phyloP scores from a whole-genome alignment of 2,329 filamentous ascomycete species.

The Scopulariopsis brevicaulis region DNA sequence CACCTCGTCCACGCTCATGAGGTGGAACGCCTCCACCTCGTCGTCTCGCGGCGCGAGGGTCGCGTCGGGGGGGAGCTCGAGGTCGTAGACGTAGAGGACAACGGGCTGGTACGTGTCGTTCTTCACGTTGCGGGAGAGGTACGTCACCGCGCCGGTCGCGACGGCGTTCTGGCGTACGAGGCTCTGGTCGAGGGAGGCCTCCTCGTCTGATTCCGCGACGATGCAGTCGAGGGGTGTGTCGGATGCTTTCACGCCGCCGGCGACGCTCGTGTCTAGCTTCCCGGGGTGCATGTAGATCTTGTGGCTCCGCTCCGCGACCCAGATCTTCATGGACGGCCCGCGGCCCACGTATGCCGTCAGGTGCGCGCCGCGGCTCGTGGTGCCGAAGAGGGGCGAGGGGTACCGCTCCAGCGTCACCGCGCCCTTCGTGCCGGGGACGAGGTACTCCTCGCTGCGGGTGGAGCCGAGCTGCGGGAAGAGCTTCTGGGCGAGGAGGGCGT shows the following conservation, averaged over 20 bases:
- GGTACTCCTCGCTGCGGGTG: conserved; percentile 30
- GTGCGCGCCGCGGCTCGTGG: conserved; percentile 54
- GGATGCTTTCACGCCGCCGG: conserved; percentile 60
- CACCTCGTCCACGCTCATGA: conserved; percentile 52
- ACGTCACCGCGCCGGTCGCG: conserved; percentile 21
- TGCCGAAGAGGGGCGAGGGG: conserved; percentile 53
- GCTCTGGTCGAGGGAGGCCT: conserved; percentile 36
- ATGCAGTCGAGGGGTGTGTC: conserved; percentile 57
- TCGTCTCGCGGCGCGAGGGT: conserved; percentile 59
- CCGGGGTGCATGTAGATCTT: conserved; percentile 63
- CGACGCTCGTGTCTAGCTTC: conserved; percentile 71
- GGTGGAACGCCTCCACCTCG: conserved; percentile 66
- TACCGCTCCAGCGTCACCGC: conserved; percentile 44
- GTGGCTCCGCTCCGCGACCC: conserved; percentile 57
- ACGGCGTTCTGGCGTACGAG: conserved; percentile 15
- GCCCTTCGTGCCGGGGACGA: conserved; percentile 22
- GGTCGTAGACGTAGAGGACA: conserved; percentile 61
- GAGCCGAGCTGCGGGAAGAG: conserved; percentile 25
- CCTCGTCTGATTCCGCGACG: conserved; percentile 61
- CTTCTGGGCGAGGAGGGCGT: conserved; percentile 14
- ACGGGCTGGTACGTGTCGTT: conserved; percentile 20
- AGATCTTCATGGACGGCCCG: conserved; percentile 42
- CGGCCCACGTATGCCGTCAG: conserved; percentile 47
- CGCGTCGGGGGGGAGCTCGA: conserved; percentile 49
- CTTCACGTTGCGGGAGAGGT: conserved; percentile 7